Percentiles rank a stretch among this genome's conserved stretches.
Conservation (phyloP, 129 eudicot species). For the Erigeron canadensis region DNA sequence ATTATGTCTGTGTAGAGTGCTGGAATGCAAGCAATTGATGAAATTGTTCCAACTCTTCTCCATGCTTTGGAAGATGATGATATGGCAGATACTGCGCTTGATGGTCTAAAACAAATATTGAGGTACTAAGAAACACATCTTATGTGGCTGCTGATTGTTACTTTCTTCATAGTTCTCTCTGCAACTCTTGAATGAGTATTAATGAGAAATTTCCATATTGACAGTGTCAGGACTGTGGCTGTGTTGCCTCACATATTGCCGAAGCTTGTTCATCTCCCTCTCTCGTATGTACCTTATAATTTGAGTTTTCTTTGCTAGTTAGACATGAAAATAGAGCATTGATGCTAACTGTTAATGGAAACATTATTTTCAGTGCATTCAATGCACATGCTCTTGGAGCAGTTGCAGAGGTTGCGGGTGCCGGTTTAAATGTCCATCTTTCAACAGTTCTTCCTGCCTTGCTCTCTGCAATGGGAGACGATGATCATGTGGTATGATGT, state of each 20-base stretch:
- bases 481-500: constrained; percentile 54
- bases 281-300: constrained; percentile 59
- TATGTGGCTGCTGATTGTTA: background rate
- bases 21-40: constrained; percentile 99
- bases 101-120: constrained; percentile 95
- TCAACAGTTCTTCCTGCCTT: constrained; percentile 86
- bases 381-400: constrained; percentile 99
- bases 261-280: constrained; percentile 93
- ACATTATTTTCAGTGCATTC: constrained; percentile 64
- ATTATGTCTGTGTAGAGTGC: constrained; percentile 58
- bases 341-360: constrained; percentile 10
- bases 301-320: background rate
- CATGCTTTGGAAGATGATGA: constrained; percentile 95
- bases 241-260: constrained; percentile 97
- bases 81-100: constrained; percentile 94
- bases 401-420: constrained; percentile 96
- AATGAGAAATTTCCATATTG: background rate
- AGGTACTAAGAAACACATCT: constrained; percentile 44
- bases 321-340: background rate
- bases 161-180: background rate
- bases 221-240: constrained; percentile 92
- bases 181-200: background rate
- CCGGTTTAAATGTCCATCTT: constrained; percentile 82
- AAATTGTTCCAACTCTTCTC: constrained; percentile 92
- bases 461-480: constrained; percentile 89